Conservation (phyloP, 2,329 filamentous ascomycete genomes). For the Aureobasidium sp. region DNA sequence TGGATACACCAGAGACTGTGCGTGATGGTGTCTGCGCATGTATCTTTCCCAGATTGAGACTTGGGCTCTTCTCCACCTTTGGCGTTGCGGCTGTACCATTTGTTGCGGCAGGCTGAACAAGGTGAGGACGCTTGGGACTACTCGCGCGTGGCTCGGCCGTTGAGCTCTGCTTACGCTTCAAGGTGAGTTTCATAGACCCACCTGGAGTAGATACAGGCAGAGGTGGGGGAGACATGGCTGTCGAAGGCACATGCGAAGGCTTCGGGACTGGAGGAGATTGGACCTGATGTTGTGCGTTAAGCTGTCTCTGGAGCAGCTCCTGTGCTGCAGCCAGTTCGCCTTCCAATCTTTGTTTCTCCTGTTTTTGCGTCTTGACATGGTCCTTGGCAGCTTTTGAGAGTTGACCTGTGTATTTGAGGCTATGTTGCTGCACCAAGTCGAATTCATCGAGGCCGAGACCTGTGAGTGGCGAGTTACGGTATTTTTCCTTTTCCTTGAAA, state of each 20-base stretch:
- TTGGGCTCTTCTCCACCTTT: conserved; percentile 13
- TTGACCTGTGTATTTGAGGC: conserved; percentile 25
- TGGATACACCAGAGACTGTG: background rate
- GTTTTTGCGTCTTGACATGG: conserved; percentile 15
- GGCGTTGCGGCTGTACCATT: conserved; percentile 3
- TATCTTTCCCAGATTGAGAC: background rate
- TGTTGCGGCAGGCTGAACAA: conserved; percentile 13
- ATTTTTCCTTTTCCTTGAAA: conserved; percentile 24
- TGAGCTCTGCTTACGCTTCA: conserved; percentile 24
- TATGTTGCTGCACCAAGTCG: conserved; percentile 21
- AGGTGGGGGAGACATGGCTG: conserved; percentile 16
- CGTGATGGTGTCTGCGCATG: conserved; percentile 5
- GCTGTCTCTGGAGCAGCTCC: conserved; percentile 3
- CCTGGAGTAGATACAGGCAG: conserved; percentile 12
- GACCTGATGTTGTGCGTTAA: background rate
- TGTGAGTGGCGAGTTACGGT: conserved; percentile 22
- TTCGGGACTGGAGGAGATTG: background rate
- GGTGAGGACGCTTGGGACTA: conserved; percentile 23
- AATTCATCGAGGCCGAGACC: conserved; percentile 24
- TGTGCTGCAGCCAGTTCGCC: background rate
- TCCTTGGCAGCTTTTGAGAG: conserved; percentile 18
- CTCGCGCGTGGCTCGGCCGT: conserved; percentile 18
- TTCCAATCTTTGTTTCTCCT: conserved; percentile 8
- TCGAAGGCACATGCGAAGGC: conserved; percentile 1
- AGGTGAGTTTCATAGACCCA: conserved; percentile 19